Evolutionary conservation across 257 asterid genomes (phyloP).

Genomic region (Eucommia ulmoides): DNA sequence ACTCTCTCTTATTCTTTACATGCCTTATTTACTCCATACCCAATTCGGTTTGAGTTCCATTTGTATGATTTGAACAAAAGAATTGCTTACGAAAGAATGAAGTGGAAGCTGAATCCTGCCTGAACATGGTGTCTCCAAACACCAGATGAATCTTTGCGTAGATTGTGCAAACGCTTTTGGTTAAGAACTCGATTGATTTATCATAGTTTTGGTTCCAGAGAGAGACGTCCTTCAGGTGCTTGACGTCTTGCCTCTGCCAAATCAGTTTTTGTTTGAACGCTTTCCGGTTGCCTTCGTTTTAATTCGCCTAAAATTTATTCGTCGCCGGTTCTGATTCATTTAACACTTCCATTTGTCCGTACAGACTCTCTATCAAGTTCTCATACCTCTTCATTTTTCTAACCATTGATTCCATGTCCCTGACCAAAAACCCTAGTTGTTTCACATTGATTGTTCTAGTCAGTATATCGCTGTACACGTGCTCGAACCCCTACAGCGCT

Average conservation of each 20-base stretch:
- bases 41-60: no score
- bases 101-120: no score
- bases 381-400: constrained; percentile 79
- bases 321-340: constrained; percentile 67
- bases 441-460: constrained; percentile 57
- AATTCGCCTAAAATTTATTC: constrained; percentile 71
- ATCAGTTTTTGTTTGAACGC: constrained; percentile 72
- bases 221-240: constrained; percentile 69
- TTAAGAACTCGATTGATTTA: constrained; percentile 72
- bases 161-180: constrained; percentile 65
- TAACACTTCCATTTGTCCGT: constrained; percentile 61
- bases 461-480: constrained; percentile 73
- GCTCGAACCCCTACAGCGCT: constrained; percentile 87
- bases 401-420: constrained; percentile 82
- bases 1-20: constrained; percentile 15
- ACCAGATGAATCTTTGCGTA: constrained; percentile 41
- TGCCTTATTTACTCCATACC: no score
- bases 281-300: constrained; percentile 60
- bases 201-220: constrained; percentile 83
- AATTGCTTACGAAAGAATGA: no score
- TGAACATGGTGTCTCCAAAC: constrained; percentile 28
- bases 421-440: constrained; percentile 74
- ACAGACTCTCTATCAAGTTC: constrained; percentile 40
- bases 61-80: no score
- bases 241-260: constrained; percentile 88